Evolutionary conservation across 352 stramenopile species (phyloP), one percentile per base, ranked within the genome.

Genomic region (Globisporangium camurandrum): DNA sequence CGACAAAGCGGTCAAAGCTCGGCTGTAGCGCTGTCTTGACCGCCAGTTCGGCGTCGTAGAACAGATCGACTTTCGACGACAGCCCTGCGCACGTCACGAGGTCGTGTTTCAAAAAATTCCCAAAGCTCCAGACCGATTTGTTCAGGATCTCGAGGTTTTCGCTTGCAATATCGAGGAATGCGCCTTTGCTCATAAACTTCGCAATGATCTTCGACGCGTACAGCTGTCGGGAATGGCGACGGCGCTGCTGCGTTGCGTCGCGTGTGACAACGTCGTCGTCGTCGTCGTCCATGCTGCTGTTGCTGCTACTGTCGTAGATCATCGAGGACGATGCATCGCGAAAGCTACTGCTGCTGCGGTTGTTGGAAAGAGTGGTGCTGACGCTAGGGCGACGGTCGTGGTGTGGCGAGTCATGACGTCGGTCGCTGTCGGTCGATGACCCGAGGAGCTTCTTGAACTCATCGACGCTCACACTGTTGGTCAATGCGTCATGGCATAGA

Each of bases 151-250:
- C 59, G 39, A 88, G 55, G 51, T 86, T 87, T 54, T 90, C 81
- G 3, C 61, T 79, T 31, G 79, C 75, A 37, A 93, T 90, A 51
- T 93, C 71, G 11, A 93, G 45, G 46, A 90, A 93, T 26, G 82
- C 77, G 61, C 86, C 82, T 27, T 79, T 67, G 54, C 62, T 84
- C 76, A 93, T 91, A 59, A 89, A 93, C 61, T 93, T 93, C 56
- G 66, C 37, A 51, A 93, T 89, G 57, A 93, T 89, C 59, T 93
- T 90, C 61, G 77, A 88, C 14, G 79, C 82, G 57, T 93, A 93
- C 58, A 74, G 65, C 23, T 69, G 62, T 9, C 79, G 71, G 17
- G 77, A 62, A 20, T 66, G 54, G 22, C 66, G 59, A 4, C 57
- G 55, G 19, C 49, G 56, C 42, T 59, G 55, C 5, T 53, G 49